Base-by-base conservation (phyloP, 208 protist genomes). In the Leishmania arabica region DNA sequence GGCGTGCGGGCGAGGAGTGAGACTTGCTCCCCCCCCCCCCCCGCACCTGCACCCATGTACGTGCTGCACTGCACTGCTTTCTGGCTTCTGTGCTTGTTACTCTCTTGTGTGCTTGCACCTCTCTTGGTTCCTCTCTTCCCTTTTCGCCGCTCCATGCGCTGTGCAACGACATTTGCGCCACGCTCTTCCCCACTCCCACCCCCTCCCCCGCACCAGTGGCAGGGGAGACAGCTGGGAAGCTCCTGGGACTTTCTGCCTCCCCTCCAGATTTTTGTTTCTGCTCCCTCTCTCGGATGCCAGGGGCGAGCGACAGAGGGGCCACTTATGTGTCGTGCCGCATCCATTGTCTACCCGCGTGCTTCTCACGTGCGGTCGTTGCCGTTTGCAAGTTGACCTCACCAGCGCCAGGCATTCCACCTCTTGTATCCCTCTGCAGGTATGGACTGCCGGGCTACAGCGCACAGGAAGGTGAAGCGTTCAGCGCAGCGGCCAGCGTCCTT, bases 301-400 rank as follows among this genome's bases (percentile, higher is more conserved):
- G 51, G 27, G 47, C 53, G 53, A 40, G 72, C n/a, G 49, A n/a
- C 45, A 19, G 51, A 76, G 53, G 31, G 4, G 11, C 75, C 21
- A 42, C 58, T 37, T 69, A 66, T 60, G 54, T 78, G 53, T 60
- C 54, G 75, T 78, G 75, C 75, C 75, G 54, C 15, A 27, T 34
- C 45, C 75, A 69, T 40, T n/a, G 15, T 54, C 58, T 69, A 60
- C 75, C 75, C 8, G 53, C 60, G 37, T 66, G 47, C 53, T 70
- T 69, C 53, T n/a, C 75, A 40, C 34, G 42, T 37, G 75, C 75
- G 60, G 60, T 15, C 58, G 24, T 78, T 53, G 75, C 75, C 8
- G 60, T 78, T 58, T 78, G 58, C 60, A 58, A 66, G 58, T n/a
- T 78, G 75, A 78, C 45, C 58, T 45, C 58, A 69, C 75, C 75